phyloP scores from a whole-genome alignment of 2,329 filamentous ascomycete genomes.

The Bipolaris gigantea region DNA sequence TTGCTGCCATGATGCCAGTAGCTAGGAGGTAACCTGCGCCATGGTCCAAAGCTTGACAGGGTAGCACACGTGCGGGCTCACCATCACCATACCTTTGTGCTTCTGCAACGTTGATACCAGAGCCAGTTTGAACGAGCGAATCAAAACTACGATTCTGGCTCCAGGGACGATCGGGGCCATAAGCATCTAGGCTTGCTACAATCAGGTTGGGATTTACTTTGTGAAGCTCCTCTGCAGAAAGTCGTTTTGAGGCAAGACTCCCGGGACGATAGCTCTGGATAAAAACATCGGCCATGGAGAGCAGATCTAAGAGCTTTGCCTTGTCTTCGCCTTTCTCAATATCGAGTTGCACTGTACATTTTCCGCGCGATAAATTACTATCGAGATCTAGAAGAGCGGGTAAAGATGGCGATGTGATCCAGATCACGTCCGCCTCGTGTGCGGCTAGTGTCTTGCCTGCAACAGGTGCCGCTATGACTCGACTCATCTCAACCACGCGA shows the following conservation, averaged over 20 bases:
- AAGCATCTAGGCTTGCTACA: slow-evolving; percentile 58
- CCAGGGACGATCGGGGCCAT: slow-evolving; percentile 55
- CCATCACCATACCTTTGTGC: slow-evolving; percentile 50
- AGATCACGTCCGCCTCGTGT: slow-evolving; percentile 53
- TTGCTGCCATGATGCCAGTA: slow-evolving; percentile 55
- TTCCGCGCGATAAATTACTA: slow-evolving; percentile 52
- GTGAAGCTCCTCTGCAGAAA: slow-evolving; percentile 46
- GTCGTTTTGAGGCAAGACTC: slow-evolving; percentile 50
- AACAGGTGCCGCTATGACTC: slow-evolving; percentile 51
- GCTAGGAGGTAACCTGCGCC: slow-evolving; percentile 59
- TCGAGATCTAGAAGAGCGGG: slow-evolving; percentile 48
- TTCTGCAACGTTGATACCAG: slow-evolving; percentile 60
- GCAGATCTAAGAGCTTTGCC: slow-evolving; percentile 46
- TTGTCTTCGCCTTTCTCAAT: slow-evolving; percentile 50
- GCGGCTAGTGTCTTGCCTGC: slow-evolving; percentile 49
- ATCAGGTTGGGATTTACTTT: slow-evolving; percentile 51
- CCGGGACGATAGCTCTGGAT: slow-evolving; percentile 58
- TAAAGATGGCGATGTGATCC: slow-evolving; percentile 49
- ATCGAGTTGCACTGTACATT: slow-evolving; percentile 53
- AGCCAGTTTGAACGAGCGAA: slow-evolving; percentile 59
- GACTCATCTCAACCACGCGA: slow-evolving; percentile 47
- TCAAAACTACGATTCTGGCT: slow-evolving; percentile 56
- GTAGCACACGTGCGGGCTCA: slow-evolving; percentile 49
- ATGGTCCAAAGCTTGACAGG: slow-evolving; percentile 62
- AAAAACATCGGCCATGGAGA: slow-evolving; percentile 57